Evolutionary conservation across 164 flowering plant genomes (phyloP).

Genomic region (Macadamia integrifolia): DNA sequence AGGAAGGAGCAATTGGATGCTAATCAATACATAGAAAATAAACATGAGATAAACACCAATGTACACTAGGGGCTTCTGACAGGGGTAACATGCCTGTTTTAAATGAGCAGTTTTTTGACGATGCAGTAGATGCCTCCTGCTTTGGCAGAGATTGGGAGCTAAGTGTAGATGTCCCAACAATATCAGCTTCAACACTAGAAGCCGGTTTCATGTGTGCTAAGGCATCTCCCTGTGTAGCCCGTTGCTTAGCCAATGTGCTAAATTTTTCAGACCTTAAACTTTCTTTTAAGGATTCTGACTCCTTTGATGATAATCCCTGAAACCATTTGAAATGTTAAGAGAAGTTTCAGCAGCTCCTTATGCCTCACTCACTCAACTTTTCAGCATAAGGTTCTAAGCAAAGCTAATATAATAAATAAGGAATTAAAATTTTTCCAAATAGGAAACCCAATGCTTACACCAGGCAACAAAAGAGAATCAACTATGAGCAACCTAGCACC

Average conservation of each 20-base stretch:
- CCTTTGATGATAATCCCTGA: constrained; percentile 36
- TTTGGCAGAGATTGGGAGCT: constrained; percentile 58
- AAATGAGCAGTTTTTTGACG: constrained; percentile 54
- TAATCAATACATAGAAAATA: too few species aligned
- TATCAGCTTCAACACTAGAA: constrained; percentile 82
- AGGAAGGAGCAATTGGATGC: not conserved
- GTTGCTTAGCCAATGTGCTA: constrained; percentile 37
- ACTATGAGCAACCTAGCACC: constrained; percentile 71
- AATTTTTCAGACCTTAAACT: constrained; percentile 49
- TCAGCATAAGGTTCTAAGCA: too few species aligned
- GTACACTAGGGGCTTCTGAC: too few species aligned
- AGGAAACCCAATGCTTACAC: constrained; percentile 43
- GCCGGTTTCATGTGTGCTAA: constrained; percentile 56
- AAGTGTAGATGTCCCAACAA: constrained; percentile 50
- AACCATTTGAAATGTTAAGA: not conserved
- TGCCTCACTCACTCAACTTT: too few species aligned
- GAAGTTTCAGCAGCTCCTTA: not conserved
- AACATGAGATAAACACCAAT: too few species aligned
- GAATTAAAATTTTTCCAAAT: too few species aligned
- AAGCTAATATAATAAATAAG: too few species aligned
- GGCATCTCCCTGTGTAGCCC: constrained; percentile 36
- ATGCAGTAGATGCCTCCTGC: constrained; percentile 74
- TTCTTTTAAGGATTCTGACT: constrained; percentile 44
- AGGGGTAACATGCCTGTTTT: constrained; percentile 41
- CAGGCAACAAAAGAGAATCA: constrained; percentile 68